Base-by-base conservation (phyloP, 441 rosid species). In the Jatropha podagrica region DNA sequence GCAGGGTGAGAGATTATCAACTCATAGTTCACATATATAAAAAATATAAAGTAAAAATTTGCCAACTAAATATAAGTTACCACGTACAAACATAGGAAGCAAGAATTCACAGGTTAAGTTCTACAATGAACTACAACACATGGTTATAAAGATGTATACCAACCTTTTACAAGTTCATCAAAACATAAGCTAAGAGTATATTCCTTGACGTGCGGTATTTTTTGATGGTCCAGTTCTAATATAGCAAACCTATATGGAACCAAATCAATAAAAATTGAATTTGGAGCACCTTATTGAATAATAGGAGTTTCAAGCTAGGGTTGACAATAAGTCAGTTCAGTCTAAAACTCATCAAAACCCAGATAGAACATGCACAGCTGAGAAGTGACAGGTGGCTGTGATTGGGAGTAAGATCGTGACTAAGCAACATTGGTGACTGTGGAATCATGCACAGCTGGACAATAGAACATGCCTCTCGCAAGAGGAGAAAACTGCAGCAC, bases 1-100 rank as follows among this genome's bases (percentile, higher is more conserved):
- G 38, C 42, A 75, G 20, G 7, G 48, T 20, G 70, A 52, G 48
- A 59, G 37, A 59, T 10, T 54, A 65, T 67, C 46, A 55, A 26
- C 23, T 41, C 63, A 54, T 54, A n/a, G 7, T 74, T 56, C 46
- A n/a, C n/a, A 73, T 42, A 56, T 4, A 66, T 66, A 27, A 20
- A 55, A 15, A 48, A 55, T 17, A 55, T 17, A n/a, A 42, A 56
- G 46, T 26, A 10, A 41, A 56, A 7, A 56, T 42, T 42, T 65
- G 5, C 44, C 20, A 41, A 18, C 26, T 52, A 71, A 12, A 23
- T n/a, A 1, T 0, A 63, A 63, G 60, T 52, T 17, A 54, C 15
- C 17, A 17, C 40, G 15, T 42, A 14, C 13, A 37, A 37, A 7
- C 26, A 49, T 13, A 17, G 27, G 5, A 59, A 15, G 40, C 3